Evolutionary conservation across 2,329 filamentous ascomycete genomes (phyloP), one percentile per base, ranked within the genome.

Genomic region (Diaporthe sp.): DNA sequence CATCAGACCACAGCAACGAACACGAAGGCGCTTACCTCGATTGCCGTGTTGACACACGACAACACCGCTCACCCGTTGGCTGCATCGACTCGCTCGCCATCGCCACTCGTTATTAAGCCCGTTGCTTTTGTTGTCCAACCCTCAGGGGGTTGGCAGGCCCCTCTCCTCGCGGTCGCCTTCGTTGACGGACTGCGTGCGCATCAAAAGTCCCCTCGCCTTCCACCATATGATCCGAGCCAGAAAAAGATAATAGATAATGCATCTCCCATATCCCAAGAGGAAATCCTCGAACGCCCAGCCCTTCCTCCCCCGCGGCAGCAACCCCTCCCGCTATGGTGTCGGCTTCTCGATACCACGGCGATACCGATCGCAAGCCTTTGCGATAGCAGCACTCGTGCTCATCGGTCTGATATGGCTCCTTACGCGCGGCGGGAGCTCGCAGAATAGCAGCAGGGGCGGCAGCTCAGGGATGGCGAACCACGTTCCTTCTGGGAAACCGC

Each of bases 211-310:
- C 53, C 63, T 53, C 55, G 12, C 31, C 15, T 31, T n/a, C 22
- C 49, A 22, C 47, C 65, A 22, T 15, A 55, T 70, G 65, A 22
- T 37, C 47, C 22, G 22, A 42, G 34, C 6, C 47, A 13, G 37
- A 34, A 47, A 25, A 31, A 25, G 10, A 49, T 28, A 58, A 71
- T 39, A 37, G 81, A 87, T 80, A 80, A 97, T 98, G 95, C 96
- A 98, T 84, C 95, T 96, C 88, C 95, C 96, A 78, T 92, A 97
- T 80, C 95, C 95, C 73, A 91, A 95, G 81, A 93, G 95, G 84
- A 98, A 96, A 86, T 92, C 90, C 82, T 96, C 94, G 79, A 92
- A 93, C 82, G 91, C 94, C 79, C 91, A 92, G 79, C 92, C 93
- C 42, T 96, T 94, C 85, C 88, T 89, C 78, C 88, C 90, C 65